Percentiles rank a stretch among this genome's conserved stretches.
Conservation (phyloP, 352 stramenopile genomes). For the Phytophthora megakarya region DNA sequence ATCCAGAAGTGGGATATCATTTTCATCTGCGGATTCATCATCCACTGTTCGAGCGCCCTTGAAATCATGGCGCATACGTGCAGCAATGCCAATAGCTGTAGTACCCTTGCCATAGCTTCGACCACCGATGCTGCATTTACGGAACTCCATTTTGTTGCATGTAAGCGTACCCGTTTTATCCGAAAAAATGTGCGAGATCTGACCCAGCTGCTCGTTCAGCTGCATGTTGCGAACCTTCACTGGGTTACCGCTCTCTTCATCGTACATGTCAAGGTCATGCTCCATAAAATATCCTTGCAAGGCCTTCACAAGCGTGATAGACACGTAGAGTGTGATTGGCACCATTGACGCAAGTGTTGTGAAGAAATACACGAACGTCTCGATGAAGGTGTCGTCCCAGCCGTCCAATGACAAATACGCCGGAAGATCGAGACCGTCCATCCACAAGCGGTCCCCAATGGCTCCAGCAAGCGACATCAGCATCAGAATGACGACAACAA, state of each 20-base stretch:
- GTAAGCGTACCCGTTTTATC: constrained; percentile 90
- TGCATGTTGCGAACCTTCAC: constrained; percentile 88
- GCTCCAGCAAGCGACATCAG: constrained; percentile 76
- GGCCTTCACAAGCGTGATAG: constrained; percentile 89
- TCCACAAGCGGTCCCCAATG: constrained; percentile 61
- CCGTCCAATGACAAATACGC: constrained; percentile 44
- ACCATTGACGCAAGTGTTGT: constrained; percentile 85
- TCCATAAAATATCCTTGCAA: constrained; percentile 91
- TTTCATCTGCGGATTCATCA: constrained; percentile 47
- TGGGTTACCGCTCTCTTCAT: constrained; percentile 63
- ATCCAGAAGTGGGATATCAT: constrained; percentile 37
- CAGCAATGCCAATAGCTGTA: constrained; percentile 79
- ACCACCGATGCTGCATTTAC: constrained; percentile 85
- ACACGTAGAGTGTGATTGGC: constrained; percentile 89
- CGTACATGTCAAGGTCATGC: constrained; percentile 86
- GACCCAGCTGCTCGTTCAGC: constrained; percentile 86
- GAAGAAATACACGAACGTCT: constrained; percentile 86
- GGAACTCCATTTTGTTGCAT: constrained; percentile 92
- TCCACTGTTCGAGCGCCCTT: constrained; percentile 48
- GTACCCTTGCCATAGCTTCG: constrained; percentile 85
- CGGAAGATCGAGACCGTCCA: constrained; percentile 45
- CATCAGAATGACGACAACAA: constrained; percentile 74
- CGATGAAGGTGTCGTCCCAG: constrained; percentile 48
- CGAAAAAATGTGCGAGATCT: constrained; percentile 98
- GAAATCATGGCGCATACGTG: constrained; percentile 67